phyloP scores from a whole-genome alignment of 768 basidiomycete species.

The Lactarius trivialis region DNA sequence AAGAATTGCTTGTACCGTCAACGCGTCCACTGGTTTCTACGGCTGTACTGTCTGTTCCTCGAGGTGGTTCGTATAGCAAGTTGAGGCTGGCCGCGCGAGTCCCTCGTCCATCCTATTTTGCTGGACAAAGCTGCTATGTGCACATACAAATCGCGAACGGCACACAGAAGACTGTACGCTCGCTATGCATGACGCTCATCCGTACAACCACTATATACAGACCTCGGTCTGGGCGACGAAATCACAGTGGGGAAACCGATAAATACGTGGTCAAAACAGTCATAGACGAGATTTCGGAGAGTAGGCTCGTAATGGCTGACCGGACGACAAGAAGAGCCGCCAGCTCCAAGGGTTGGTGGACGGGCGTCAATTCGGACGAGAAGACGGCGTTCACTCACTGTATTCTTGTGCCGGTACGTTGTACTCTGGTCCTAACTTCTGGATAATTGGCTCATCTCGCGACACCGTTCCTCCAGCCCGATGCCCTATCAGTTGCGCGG shows the following conservation, averaged over 20 bases:
- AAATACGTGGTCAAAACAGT: slow-evolving; percentile 57
- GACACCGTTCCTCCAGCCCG: slow-evolving; percentile 40
- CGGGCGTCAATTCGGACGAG: slow-evolving; percentile 63
- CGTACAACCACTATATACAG: slow-evolving; percentile 64
- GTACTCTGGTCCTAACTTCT: background rate
- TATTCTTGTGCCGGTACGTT: slow-evolving; percentile 67
- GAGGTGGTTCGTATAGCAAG: slow-evolving; percentile 45
- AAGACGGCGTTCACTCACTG: slow-evolving; percentile 58
- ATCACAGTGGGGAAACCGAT: slow-evolving; percentile 24
- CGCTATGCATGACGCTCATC: slow-evolving; percentile 53
- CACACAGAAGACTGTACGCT: slow-evolving; percentile 61
- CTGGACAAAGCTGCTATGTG: slow-evolving; percentile 72
- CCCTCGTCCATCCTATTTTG: slow-evolving; percentile 71
- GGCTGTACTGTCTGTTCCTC: slow-evolving; percentile 47
- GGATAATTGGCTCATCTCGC: background rate
- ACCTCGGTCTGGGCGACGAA: slow-evolving; percentile 39
- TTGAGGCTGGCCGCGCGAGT: slow-evolving; percentile 60
- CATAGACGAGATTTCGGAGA: slow-evolving; percentile 58
- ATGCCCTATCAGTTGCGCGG: slow-evolving; percentile 61
- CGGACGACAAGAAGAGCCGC: slow-evolving; percentile 59
- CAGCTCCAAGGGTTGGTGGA: slow-evolving; percentile 87
- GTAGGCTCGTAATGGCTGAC: slow-evolving; percentile 59
- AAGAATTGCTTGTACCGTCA: slow-evolving; percentile 52
- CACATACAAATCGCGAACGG: slow-evolving; percentile 60
- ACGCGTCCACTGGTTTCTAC: slow-evolving; percentile 53